These are phyloP conservation scores for Setaria italica DNA, from an alignment of 202 grass and related monocot genomes.

Conservation along the genomic window DNA sequence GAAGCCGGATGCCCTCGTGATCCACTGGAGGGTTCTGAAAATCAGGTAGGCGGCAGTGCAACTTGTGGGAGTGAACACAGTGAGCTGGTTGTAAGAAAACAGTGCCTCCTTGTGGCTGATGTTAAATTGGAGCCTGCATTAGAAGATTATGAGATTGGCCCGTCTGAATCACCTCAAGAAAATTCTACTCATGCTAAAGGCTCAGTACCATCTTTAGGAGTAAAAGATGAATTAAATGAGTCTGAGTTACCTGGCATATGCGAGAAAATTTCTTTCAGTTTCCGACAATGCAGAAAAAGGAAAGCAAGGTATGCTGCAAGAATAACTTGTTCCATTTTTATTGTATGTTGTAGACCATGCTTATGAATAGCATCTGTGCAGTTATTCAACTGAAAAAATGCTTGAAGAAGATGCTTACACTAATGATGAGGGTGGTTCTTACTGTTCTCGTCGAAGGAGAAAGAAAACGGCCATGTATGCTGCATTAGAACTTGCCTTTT, in stretches of 20 bases:
- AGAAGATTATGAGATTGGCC: slow-evolving; percentile 36
- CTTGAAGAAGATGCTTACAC: slow-evolving; percentile 67
- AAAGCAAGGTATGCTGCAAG: slow-evolving; percentile 57
- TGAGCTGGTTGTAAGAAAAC: slow-evolving; percentile 33
- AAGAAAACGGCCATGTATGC: slow-evolving; percentile 86
- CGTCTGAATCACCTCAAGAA: slow-evolving; percentile 31
- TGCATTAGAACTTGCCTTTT: slow-evolving; percentile 21
- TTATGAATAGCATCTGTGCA: slow-evolving; percentile 41
- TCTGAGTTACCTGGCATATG: slow-evolving; percentile 33
- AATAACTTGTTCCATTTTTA: slow-evolving; percentile 33
- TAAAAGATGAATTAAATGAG: slow-evolving; percentile 47
- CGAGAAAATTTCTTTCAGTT: slow-evolving; percentile 39
- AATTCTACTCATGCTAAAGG: slow-evolving; percentile 43
- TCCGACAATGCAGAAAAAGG: slow-evolving; percentile 57
- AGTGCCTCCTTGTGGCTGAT: slow-evolving; percentile 27
- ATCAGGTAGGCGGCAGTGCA: slow-evolving; percentile 13
- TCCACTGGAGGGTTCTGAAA: neutral
- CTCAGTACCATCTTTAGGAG: slow-evolving; percentile 38
- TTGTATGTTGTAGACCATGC: slow-evolving; percentile 31
- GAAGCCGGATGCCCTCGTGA: slow-evolving; percentile 32
- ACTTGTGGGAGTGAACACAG: slow-evolving; percentile 18
- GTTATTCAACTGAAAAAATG: slow-evolving; percentile 64
- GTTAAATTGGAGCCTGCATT: slow-evolving; percentile 54
- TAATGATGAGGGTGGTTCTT: slow-evolving; percentile 34
- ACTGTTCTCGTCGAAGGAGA: slow-evolving; percentile 56